Evolutionary conservation across 495 filamentous ascomycete species (phyloP).

Genomic region (Parmelia sp.): DNA sequence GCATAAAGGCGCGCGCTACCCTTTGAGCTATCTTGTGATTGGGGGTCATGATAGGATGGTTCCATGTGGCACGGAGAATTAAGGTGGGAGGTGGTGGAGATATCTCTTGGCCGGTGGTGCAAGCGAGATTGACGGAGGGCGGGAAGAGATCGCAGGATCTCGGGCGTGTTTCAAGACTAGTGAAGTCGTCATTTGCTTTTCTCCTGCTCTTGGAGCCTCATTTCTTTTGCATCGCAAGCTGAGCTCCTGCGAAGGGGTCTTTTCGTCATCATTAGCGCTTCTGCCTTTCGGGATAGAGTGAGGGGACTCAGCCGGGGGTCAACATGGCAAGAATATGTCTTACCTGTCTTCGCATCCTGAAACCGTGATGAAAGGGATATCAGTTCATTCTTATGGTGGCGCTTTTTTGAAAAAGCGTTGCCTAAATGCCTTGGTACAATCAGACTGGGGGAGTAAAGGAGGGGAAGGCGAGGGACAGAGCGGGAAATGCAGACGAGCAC

Average conservation of each 20-base stretch:
- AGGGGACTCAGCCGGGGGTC: neutral
- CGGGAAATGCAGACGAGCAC: too few species aligned
- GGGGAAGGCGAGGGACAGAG: too few species aligned
- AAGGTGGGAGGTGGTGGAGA: constrained; percentile 1
- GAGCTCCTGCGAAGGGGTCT: neutral
- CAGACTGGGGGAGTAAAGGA: too few species aligned
- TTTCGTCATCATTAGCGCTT: neutral
- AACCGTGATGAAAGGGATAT: too few species aligned
- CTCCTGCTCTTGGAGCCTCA: neutral
- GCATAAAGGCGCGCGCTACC: neutral
- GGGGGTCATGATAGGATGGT: neutral
- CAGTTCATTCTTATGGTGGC: too few species aligned
- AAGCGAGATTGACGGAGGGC: neutral
- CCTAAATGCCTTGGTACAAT: too few species aligned
- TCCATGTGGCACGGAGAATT: neutral
- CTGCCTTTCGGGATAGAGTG: neutral
- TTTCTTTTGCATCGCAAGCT: neutral
- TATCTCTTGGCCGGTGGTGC: neutral
- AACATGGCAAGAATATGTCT: neutral
- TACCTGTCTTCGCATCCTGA: too few species aligned
- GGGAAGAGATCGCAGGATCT: constrained; percentile 2
- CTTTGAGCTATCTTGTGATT: neutral
- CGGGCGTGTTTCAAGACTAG: neutral
- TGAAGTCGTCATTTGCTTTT: neutral
- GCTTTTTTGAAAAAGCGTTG: too few species aligned